Conservation (phyloP, 2,329 filamentous ascomycete genomes). For the Chaetomium globosum region DNA sequence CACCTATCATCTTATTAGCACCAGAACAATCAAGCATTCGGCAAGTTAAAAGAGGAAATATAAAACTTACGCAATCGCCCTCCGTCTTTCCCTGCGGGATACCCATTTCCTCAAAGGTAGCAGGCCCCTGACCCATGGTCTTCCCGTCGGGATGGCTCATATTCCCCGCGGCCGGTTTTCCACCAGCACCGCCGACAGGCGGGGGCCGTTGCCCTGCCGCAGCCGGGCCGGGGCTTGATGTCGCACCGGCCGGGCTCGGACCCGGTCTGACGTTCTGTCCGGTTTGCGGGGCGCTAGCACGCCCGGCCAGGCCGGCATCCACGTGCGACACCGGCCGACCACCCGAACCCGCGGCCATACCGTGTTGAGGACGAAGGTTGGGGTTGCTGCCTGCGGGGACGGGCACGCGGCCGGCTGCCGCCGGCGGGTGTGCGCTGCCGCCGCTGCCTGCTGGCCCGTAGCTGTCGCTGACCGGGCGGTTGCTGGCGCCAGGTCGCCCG, state of each 20-base stretch:
- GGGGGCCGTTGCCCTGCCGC: conserved; percentile 1
- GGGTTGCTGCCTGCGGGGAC: conserved; percentile 31
- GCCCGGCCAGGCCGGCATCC: conserved; percentile 21
- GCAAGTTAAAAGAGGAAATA: background rate
- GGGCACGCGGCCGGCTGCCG: conserved; percentile 30
- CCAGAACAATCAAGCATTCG: background rate
- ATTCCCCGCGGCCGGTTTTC: conserved; percentile 39
- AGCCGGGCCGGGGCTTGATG: conserved; percentile 20
- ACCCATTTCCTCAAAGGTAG: conserved; percentile 98
- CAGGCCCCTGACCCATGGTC: conserved; percentile 72
- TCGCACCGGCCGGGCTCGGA: conserved; percentile 13
- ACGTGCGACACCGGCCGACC: conserved; percentile 37
- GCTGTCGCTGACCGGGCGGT: conserved; percentile 39
- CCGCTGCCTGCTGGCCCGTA: conserved; percentile 35
- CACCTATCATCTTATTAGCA: background rate
- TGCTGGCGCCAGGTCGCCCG: conserved; percentile 42
- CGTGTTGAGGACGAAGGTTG: conserved; percentile 34
- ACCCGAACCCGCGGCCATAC: conserved; percentile 14
- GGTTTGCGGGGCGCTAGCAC: conserved; percentile 29
- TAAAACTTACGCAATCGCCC: conserved; percentile 78
- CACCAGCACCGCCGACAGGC: background rate
- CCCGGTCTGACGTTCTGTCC: conserved; percentile 18
- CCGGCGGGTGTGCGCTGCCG: conserved; percentile 37
- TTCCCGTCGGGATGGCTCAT: conserved; percentile 40
- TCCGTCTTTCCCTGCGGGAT: conserved; percentile 82